Base-by-base conservation (phyloP, 495 filamentous ascomycete species). In the Letharia columbiana region DNA sequence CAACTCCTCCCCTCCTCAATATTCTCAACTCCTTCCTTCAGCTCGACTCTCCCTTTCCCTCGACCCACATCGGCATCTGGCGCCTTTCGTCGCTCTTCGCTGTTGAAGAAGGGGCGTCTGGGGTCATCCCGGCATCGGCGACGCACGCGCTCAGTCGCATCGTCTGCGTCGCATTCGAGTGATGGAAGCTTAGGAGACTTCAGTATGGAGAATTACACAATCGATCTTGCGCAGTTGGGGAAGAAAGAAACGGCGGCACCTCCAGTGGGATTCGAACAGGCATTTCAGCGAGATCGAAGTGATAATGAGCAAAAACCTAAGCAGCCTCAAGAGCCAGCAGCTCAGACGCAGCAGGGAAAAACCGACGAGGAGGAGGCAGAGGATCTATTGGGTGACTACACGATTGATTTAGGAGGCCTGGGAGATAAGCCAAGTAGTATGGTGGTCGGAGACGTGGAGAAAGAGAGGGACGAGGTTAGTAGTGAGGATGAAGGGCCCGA, bases 401-500 rank as follows among this genome's bases (percentile, higher is more conserved):
- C 72, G 1, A 67, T 83, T 49, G 79, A 83, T 70, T 78, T 81
- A 54, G 77, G 74, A 52, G 75, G 75, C 58, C 77, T 82, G 41
- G 75, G 78, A 10, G 69, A 71, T n/a, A 67, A 69, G 52, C 59
- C 64, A 12, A 78, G 78, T 57, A 75, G 74, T 37, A 72, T 77
- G 37, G 45, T 68, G 4, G 37, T 71, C 5, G 76, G 76, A 37
- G 75, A 71, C 2, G 60, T 72, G 40, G 75, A 77, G n/a, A 65
- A 71, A 39, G 58, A 64, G 9, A 69, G 52, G 31, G 75, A 79
- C 15, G 73, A 77, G 17, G 69, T 73, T 11, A 63, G 77, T 13
- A 81, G 79, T 10, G 80, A 81, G 63, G 77, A 81, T 33, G 80
- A 79, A 9, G 81, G 81, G 0, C 81, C 81, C 1, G 79, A 80